Evolutionary conservation across 1,284 basidiomycete genomes (phyloP).

Genomic region (Malassezia arunalokei): DNA sequence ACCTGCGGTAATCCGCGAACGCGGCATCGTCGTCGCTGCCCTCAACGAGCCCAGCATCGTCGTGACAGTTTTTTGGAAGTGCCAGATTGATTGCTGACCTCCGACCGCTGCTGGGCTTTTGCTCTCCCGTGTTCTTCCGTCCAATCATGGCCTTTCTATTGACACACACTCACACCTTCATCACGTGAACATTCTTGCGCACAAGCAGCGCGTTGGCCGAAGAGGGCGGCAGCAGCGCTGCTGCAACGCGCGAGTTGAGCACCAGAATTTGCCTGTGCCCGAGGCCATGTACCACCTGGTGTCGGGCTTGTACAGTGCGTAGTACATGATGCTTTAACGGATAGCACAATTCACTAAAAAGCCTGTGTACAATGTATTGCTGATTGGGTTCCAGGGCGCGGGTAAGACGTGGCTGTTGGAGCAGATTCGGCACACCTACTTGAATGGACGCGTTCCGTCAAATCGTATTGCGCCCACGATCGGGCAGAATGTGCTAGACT

Average conservation of each 20-base stretch:
- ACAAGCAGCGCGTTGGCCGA: not conserved
- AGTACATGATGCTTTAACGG: not conserved
- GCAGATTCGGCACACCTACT: slow-evolving; percentile 7
- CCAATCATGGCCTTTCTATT: slow-evolving; percentile 12
- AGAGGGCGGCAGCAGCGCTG: no score
- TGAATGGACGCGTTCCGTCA: slow-evolving; percentile 9
- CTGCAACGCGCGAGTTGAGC: not conserved
- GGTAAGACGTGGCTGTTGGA: slow-evolving; percentile 32
- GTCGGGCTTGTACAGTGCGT: slow-evolving; percentile 14
- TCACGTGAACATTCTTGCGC: not conserved
- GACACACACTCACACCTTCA: slow-evolving; percentile 1
- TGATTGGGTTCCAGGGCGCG: slow-evolving; percentile 23
- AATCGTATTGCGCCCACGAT: slow-evolving; percentile 24
- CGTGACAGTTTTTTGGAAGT: slow-evolving; percentile 3
- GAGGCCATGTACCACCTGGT: slow-evolving; percentile 15
- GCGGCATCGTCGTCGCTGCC: slow-evolving; percentile 8
- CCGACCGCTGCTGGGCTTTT: no score
- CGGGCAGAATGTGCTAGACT: slow-evolving; percentile 29
- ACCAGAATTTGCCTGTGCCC: not conserved
- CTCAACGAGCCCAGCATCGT: slow-evolving; percentile 17
- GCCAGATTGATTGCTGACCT: no score
- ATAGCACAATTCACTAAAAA: slow-evolving; percentile 26
- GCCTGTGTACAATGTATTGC: slow-evolving; percentile 22
- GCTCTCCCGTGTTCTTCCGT: slow-evolving; percentile 10
- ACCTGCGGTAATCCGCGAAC: slow-evolving; percentile 4